Base-by-base conservation (phyloP, 1,139 yeast species). In the Magnusiomyces paraingens region DNA sequence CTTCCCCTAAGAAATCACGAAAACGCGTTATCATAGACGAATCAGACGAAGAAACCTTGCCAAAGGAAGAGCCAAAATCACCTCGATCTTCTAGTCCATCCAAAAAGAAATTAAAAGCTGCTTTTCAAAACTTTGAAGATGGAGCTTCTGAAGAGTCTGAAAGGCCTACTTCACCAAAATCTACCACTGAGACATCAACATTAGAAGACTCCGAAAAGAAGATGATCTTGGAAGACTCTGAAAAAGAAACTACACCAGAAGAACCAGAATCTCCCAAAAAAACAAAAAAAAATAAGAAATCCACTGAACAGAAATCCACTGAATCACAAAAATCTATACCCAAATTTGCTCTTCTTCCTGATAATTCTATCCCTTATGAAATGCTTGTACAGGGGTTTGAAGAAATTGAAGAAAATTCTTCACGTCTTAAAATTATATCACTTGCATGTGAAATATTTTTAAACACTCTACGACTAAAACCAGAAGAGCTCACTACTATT, bases 391-490 rank as follows among this genome's bases (percentile, higher is more conserved):
- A 79, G 2, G 79, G 86, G 2, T 90, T 91, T 70, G 90, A 86
- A 57, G 74, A 78, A 54, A 78, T 93, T 52, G 98, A 90, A 64
- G 69, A 75, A 1, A 95, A 90, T 43, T 77, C 96, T 1, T 86
- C 90, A 18, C 74, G 99, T 52, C 76, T 93, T 52, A 86, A 89
- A 61, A 91, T 91, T 63, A 81, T 86, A 20, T 82, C 88, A 48
- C 72, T 81, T 53, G 82, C 93, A 39, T 79, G 95, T 0, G 83
- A 80, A 49, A 85, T 89, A 66, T 86, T 87, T 64, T 70, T 78
- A 21, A 77, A 80, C 47, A 82, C 88, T 0, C 73, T 91, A 53
- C 69, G 77, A 47, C 74, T 78, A 26, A 75, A 82, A 20, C 83
- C 88, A 0, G 73, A 76, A 15, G 83, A 81, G 50, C 71, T 93